Evolutionary conservation across 108 stramenopile species (phyloP).

Genomic region (Phaeodactylum tricornutum): DNA sequence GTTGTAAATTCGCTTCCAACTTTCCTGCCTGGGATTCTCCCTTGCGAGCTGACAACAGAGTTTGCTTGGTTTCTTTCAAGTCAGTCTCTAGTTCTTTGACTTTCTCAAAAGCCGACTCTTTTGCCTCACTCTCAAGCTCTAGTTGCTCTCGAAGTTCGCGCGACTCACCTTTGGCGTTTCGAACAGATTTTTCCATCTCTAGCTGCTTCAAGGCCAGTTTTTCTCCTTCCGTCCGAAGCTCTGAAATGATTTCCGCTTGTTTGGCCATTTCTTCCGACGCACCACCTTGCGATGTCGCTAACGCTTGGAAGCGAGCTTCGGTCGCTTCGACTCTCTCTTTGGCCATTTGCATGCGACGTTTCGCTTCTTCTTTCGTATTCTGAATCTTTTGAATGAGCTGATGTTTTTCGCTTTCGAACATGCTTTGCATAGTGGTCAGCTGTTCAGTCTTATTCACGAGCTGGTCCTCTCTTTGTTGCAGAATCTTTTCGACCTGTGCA

Average conservation of each 20-base stretch:
- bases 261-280: constrained; percentile 12
- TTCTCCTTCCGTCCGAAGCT: constrained; percentile 62
- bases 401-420: constrained; percentile 43
- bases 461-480: constrained; percentile 50
- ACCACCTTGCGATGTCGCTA: not conserved
- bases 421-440: constrained; percentile 33
- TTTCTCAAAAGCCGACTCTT: constrained; percentile 28
- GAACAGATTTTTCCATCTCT: constrained; percentile 68
- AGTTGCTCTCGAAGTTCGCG: constrained; percentile 40
- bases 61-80: constrained; percentile 49
- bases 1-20: constrained; percentile 46
- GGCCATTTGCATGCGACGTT: constrained; percentile 45
- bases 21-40: constrained; percentile 61
- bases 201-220: constrained; percentile 57
- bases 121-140: constrained; percentile 28
- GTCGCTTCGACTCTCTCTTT: constrained; percentile 66
- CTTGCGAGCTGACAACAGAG: constrained; percentile 39
- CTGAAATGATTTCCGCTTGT: constrained; percentile 50
- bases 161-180: constrained; percentile 47
- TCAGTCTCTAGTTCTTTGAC: constrained; percentile 35
- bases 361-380: constrained; percentile 79
- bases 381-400: constrained; percentile 30
- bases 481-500: constrained; percentile 9
- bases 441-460: constrained; percentile 53
- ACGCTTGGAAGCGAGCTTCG: constrained; percentile 24